Conservation (phyloP, 768 basidiomycete genomes). For the Mycena rebaudengoi region DNA sequence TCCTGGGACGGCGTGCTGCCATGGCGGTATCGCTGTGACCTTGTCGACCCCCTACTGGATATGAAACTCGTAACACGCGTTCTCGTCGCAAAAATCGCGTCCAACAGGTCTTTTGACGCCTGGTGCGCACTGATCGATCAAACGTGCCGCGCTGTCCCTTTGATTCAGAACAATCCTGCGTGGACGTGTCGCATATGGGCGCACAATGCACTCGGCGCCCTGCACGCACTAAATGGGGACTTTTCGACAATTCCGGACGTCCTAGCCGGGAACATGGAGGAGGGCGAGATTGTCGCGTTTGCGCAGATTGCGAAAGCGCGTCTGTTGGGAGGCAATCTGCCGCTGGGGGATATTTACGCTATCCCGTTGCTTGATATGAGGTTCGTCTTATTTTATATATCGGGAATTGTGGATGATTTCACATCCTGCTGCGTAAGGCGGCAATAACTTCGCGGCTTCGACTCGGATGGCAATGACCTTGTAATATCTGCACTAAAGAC, state of each 20-base stretch:
- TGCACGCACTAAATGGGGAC: neutral
- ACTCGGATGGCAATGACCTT: no score
- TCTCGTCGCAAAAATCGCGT: conserved; percentile 9
- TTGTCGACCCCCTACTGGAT: conserved; percentile 7
- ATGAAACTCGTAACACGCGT: conserved; percentile 13
- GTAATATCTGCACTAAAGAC: no score
- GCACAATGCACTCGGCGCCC: neutral
- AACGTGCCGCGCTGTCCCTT: conserved; percentile 13
- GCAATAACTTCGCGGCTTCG: no score
- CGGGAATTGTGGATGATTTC: no score
- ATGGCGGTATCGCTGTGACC: conserved; percentile 15
- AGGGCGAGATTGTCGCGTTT: conserved; percentile 12
- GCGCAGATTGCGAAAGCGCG: conserved; percentile 1
- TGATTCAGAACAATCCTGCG: neutral
- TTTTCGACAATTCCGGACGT: conserved; percentile 15
- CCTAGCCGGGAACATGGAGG: conserved; percentile 8
- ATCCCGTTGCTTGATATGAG: conserved; percentile 11
- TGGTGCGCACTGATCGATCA: conserved; percentile 7
- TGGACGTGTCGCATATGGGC: conserved; percentile 17
- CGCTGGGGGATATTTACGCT: neutral
- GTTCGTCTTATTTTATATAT: neutral
- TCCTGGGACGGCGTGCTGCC: neutral
- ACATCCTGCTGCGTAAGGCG: no score
- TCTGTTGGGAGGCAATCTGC: neutral
- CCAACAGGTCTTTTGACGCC: neutral